phyloP scores from a whole-genome alignment of 306 rosid species.

The Luffa acutangula region DNA sequence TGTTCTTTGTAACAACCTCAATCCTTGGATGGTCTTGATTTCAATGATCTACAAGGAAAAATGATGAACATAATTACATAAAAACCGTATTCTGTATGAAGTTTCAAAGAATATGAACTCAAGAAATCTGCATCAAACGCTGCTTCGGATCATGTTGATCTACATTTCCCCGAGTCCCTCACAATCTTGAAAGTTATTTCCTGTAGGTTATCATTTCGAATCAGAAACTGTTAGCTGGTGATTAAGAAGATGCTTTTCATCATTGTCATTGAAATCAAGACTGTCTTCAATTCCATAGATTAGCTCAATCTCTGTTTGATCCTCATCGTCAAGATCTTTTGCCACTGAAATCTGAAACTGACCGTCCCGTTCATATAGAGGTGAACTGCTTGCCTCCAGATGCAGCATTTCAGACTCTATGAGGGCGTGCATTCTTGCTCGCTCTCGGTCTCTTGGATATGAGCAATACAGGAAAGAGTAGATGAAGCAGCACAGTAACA shows the following conservation, averaged over 20 bases:
- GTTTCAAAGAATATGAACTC: neutral
- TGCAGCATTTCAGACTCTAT: slow-evolving; percentile 5
- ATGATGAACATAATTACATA: neutral
- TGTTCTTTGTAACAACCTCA: neutral
- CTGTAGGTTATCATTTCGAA: neutral
- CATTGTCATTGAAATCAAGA: neutral
- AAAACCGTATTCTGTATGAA: neutral
- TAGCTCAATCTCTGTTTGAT: slow-evolving; percentile 53
- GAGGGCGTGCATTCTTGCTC: slow-evolving; percentile 58
- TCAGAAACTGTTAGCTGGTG: neutral
- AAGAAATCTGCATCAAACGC: neutral
- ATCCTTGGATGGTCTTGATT: neutral
- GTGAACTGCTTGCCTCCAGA: neutral
- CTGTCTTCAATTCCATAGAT: neutral
- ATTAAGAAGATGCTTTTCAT: neutral
- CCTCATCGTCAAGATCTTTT: slow-evolving; percentile 9
- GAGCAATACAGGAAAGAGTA: slow-evolving; percentile 67
- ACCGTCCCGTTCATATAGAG: neutral
- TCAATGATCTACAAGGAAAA: neutral
- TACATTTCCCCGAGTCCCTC: neutral
- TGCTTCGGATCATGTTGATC: neutral
- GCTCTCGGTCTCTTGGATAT: slow-evolving; percentile 78
- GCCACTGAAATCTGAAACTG: neutral
- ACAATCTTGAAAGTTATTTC: neutral
- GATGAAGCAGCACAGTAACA: slow-evolving; percentile 46